These are phyloP conservation scores for Draba incana DNA, from an alignment of 345 rosid genomes.

Conservation along the genomic window DNA sequence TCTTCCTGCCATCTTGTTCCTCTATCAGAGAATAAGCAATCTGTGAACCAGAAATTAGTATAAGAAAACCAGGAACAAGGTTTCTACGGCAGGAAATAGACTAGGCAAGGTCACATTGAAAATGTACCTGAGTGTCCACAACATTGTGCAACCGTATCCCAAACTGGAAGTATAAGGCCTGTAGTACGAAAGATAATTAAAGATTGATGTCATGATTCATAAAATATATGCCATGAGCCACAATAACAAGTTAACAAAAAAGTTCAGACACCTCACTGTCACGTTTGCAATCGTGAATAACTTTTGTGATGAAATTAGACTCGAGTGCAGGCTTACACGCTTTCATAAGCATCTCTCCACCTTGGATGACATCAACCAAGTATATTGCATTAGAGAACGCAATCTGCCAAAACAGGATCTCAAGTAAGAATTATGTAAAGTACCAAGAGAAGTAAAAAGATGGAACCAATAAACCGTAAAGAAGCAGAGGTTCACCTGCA, in stretches of 20 bases:
- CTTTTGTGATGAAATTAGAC: conserved; percentile 84
- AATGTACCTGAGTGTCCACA: conserved; percentile 83
- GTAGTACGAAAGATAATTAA: conserved; percentile 32
- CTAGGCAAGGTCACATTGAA: conserved; percentile 8
- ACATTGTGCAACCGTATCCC: conserved; percentile 88
- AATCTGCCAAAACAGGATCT: conserved; percentile 59
- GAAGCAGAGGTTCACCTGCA: conserved; percentile 65
- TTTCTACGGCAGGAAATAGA: conserved; percentile 4
- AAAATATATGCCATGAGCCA: conserved; percentile 25
- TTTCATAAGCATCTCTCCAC: conserved; percentile 70
- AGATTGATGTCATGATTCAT: conserved; percentile 5
- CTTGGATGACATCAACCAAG: conserved; percentile 80
- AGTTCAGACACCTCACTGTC: conserved; percentile 88
- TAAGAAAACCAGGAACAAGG: not conserved
- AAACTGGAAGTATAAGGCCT: conserved; percentile 92
- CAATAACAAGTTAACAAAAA: conserved; percentile 31
- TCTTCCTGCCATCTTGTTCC: conserved; percentile 84
- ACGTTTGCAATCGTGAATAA: conserved; percentile 98
- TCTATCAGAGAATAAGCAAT: conserved; percentile 86
- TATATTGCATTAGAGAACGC: conserved; percentile 89
- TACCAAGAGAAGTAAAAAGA: not conserved
- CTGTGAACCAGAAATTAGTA: conserved; percentile 42
- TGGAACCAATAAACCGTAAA: not conserved
- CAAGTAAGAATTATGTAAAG: conserved; percentile 15
- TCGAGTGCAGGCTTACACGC: conserved; percentile 98